phyloP scores from a whole-genome alignment of 176 grass and related monocot species.

The Secale cereale region DNA sequence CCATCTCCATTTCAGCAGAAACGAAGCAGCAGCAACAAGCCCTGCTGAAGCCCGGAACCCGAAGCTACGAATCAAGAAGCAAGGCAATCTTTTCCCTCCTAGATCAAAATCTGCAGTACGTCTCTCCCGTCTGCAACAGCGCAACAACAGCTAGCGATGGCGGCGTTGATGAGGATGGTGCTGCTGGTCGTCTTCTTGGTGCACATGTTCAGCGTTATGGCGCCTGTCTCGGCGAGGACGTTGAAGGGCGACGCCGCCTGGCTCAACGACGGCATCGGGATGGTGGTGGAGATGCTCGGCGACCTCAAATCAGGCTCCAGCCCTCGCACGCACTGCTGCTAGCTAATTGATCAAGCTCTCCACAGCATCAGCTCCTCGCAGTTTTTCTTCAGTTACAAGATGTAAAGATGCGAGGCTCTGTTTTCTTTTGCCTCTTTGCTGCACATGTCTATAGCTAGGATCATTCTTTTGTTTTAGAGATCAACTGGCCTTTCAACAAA shows the following conservation, averaged over 20 bases:
- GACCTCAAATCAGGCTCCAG: background rate
- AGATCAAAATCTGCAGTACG: background rate
- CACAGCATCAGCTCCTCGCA: background rate
- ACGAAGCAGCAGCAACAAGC: background rate
- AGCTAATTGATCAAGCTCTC: background rate
- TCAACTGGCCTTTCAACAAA: background rate
- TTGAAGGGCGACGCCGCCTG: background rate
- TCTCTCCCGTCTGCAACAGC: too few relatives aligned
- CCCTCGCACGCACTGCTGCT: conserved; percentile 29
- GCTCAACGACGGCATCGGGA: conserved; percentile 5
- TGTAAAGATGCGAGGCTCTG: background rate
- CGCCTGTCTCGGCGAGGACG: conserved; percentile 16
- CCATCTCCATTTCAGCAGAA: background rate
- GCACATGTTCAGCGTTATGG: background rate
- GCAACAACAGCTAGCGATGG: background rate
- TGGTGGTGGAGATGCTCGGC: conserved; percentile 22
- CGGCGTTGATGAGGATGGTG: background rate
- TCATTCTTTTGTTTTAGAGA: conserved; percentile 4
- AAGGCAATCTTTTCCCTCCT: background rate
- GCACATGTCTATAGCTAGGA: background rate
- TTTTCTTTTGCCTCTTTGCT: background rate
- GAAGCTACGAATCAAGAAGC: background rate
- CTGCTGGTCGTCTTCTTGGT: conserved; percentile 18
- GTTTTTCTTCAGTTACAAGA: background rate
- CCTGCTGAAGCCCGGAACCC: background rate